Evolutionary conservation across 768 basidiomycete genomes (phyloP).

Genomic region (Collybia sp.): DNA sequence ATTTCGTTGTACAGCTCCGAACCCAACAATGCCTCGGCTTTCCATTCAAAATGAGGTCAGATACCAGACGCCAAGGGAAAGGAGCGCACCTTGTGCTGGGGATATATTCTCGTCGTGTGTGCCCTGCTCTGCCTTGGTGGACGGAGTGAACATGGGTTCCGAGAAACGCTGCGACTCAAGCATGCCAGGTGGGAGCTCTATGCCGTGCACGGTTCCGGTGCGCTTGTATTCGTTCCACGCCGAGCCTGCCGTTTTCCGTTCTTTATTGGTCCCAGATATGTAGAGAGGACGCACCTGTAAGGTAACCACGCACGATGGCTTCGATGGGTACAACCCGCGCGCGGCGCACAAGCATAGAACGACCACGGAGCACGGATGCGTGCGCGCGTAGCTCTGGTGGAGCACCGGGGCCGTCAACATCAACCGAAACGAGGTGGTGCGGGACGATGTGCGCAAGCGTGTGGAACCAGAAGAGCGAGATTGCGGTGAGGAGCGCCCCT

Average conservation of each 20-base stretch:
- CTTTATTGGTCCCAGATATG: neutral
- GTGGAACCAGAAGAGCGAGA: slow-evolving; percentile 95
- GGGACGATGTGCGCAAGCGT: slow-evolving; percentile 76
- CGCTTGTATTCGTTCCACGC: slow-evolving; percentile 95
- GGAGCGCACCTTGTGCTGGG: slow-evolving; percentile 59
- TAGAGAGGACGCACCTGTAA: slow-evolving; percentile 64
- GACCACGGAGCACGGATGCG: slow-evolving; percentile 71
- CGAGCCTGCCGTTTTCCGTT: slow-evolving; percentile 55
- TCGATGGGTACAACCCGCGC: slow-evolving; percentile 89
- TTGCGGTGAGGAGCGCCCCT: slow-evolving; percentile 81
- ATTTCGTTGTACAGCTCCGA: slow-evolving; percentile 57
- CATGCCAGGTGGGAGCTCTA: slow-evolving; percentile 67
- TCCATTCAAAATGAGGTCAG: neutral
- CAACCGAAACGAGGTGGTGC: slow-evolving; percentile 82
- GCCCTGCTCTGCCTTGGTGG: slow-evolving; percentile 94
- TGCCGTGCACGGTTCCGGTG: slow-evolving; percentile 83
- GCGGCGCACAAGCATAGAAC: slow-evolving; percentile 88
- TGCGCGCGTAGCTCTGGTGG: slow-evolving; percentile 74
- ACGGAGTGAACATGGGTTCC: slow-evolving; percentile 89
- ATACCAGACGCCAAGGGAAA: slow-evolving; percentile 3
- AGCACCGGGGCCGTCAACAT: slow-evolving; percentile 63
- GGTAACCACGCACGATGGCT: slow-evolving; percentile 93
- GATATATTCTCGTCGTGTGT: slow-evolving; percentile 96
- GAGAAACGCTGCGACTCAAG: slow-evolving; percentile 84
- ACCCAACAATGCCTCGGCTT: slow-evolving; percentile 67